Conservation (phyloP, 768 basidiomycete genomes). For the Leccinellum rugosiceps region DNA sequence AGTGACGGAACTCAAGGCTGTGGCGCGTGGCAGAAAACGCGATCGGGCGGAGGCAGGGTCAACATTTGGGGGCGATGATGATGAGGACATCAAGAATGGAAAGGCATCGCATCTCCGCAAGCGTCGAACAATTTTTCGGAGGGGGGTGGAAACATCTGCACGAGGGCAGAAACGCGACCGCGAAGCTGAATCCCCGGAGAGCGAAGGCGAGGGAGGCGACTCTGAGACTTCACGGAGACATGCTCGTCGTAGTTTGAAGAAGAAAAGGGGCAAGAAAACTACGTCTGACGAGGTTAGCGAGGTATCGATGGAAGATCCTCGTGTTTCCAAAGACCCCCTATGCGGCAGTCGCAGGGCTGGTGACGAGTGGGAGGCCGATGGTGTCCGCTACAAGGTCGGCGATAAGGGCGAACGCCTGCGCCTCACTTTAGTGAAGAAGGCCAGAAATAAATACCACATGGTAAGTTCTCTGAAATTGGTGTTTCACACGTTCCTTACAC, state of each 20-base stretch:
- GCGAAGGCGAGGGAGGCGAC: conserved; percentile 19
- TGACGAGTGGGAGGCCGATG: conserved; percentile 75
- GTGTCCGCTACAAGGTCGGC: conserved; percentile 68
- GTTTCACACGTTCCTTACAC: conserved; percentile 8
- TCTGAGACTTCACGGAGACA: conserved; percentile 10
- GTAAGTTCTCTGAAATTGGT: conserved; percentile 38
- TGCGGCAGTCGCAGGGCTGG: conserved; percentile 60
- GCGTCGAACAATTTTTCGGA: conserved; percentile 52
- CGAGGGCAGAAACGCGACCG: conserved; percentile 71
- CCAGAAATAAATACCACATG: conserved; percentile 69
- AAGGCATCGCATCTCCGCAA: conserved; percentile 49
- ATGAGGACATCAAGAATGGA: conserved; percentile 38
- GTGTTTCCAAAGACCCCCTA: conserved; percentile 46
- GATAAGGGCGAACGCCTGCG: conserved; percentile 66
- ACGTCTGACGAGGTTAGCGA: conserved; percentile 42
- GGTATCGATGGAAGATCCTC: conserved; percentile 47
- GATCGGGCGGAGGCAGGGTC: conserved; percentile 73
- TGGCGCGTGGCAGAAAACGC: conserved; percentile 63
- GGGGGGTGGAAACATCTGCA: conserved; percentile 44
- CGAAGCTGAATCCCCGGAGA: conserved; percentile 45
- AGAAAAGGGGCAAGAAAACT: conserved; percentile 53
- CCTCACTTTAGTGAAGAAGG: conserved; percentile 68
- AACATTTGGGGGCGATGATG: conserved; percentile 60
- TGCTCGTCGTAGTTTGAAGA: conserved; percentile 32
- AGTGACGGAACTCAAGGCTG: conserved; percentile 35